A percentile compares a stretch with the other conserved stretches of the same genome.
phyloP scores from a whole-genome alignment of 768 basidiomycete species.

The Tylopilus vinaceipallidus region DNA sequence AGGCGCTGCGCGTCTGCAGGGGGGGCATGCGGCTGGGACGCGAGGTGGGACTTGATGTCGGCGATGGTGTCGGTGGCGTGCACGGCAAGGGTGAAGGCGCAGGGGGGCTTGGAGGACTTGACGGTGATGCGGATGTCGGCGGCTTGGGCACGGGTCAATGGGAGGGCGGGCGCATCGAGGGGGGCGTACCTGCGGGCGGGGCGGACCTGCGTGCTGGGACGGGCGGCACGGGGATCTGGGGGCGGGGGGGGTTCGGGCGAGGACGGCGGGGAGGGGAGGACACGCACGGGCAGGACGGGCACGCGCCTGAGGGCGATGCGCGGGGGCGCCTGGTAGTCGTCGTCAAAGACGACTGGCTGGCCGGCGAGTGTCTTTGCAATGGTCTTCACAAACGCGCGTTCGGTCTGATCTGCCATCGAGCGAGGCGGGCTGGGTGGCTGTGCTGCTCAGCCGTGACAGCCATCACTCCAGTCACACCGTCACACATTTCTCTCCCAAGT shows the following conservation, averaged over 20 bases:
- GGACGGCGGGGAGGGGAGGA: not conserved
- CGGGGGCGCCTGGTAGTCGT: conserved; percentile 77
- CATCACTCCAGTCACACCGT: conserved; percentile 24
- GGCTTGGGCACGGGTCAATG: conserved; percentile 17
- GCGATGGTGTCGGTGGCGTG: conserved; percentile 82
- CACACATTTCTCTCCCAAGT: conserved; percentile 14
- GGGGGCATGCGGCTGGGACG: conserved; percentile 65
- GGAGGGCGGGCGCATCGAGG: conserved; percentile 1
- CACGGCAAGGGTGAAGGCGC: conserved; percentile 68
- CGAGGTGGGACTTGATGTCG: conserved; percentile 75
- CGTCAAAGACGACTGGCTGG: conserved; percentile 65
- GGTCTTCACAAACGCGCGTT: conserved; percentile 62
- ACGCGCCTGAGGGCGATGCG: conserved; percentile 64
- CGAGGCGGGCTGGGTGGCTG: conserved; percentile 17
- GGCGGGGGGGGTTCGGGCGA: conserved; percentile 6
- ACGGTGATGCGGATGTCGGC: conserved; percentile 63
- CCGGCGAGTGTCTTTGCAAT: conserved; percentile 61
- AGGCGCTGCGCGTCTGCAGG: conserved; percentile 80
- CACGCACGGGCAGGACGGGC: conserved; percentile 64
- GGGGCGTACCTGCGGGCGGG: conserved; percentile 27
- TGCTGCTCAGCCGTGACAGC: conserved; percentile 13
- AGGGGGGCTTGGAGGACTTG: conserved; percentile 89
- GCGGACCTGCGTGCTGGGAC: conserved; percentile 53
- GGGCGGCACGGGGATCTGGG: conserved; percentile 57
- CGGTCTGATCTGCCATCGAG: conserved; percentile 54